Evolutionary conservation across 495 filamentous ascomycete genomes (phyloP), one percentile per base, ranked within the genome.

Genomic region (Aspergillus cavernicola): DNA sequence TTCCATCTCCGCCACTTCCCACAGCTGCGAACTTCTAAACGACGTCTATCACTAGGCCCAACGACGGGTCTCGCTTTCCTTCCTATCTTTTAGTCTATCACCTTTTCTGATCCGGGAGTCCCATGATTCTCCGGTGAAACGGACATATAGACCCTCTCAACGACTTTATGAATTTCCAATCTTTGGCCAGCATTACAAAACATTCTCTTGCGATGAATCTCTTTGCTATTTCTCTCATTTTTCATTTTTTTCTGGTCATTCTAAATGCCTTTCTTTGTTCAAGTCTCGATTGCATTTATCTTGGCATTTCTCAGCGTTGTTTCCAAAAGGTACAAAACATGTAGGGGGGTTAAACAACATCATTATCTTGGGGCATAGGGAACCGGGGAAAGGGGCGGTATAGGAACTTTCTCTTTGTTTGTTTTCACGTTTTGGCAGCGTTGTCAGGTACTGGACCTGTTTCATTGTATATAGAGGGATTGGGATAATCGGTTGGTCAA

Each of bases 291-390:
- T 52, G 58, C 52, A 61, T 61, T 59, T 36, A 59, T 61, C 66
- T 37, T 60, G 67, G 71, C 71, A 74, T 74, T 72, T 72, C 63
- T 72, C 65, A 70, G 71, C 69, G 69, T 61, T 56, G 55, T 63
- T 50, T 24, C 36, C 33, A 55, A 53, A 38, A 52, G 56, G 40
- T 38, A 41, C 32, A 59, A 65, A 66, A 56, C 43, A 47, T 38
- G n/a, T n/a, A 52, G 52, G 39, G 57, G 55, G 58, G 57, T 60
- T 61, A 16, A 28, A 31, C 40, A 15, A 12, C 22, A 41, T 42
- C 44, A 47, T 46, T 53, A 3, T 43, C 59, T 51, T 55, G 35
- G 45, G 46, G 51, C 23, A 59, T 45, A 52, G 45, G 57, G 49
- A 59, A 61, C 58, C 59, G 53, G 67, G 53, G 59, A 54, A 54